These are phyloP conservation scores for Pachyrhizus erosus DNA, from an alignment of 306 rosid species.

Conservation along the genomic window DNA sequence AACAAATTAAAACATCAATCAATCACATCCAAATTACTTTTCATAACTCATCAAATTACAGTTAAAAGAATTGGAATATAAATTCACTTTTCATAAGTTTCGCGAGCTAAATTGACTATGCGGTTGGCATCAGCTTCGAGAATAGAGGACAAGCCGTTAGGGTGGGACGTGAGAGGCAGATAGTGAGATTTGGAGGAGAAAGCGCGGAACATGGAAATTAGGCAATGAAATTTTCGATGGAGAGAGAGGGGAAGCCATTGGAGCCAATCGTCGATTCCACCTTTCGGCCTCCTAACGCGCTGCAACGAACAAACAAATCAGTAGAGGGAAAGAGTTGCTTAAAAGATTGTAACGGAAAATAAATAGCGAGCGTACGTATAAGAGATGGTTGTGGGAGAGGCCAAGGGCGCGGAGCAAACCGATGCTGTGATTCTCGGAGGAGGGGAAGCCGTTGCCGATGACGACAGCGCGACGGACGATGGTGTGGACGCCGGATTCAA, in stretches of 20 bases:
- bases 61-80: slow-evolving; percentile 28
- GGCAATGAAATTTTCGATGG: slow-evolving; percentile 55
- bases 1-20: too few relatives aligned
- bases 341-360: not conserved
- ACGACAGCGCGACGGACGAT: slow-evolving; percentile 82
- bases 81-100: slow-evolving; percentile 75
- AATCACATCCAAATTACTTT: slow-evolving; percentile 24
- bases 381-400: slow-evolving; percentile 66
- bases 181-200: slow-evolving; percentile 48
- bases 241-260: slow-evolving; percentile 92
- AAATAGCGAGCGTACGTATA: slow-evolving; percentile 36
- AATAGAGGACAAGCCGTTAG: slow-evolving; percentile 67
- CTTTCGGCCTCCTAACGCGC: slow-evolving; percentile 90
- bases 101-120: slow-evolving; percentile 75
- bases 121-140: slow-evolving; percentile 84
- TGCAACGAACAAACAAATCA: slow-evolving; percentile 32
- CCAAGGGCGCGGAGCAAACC: slow-evolving; percentile 95
- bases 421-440: slow-evolving; percentile 84
- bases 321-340: not conserved
- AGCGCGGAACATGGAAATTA: not conserved
- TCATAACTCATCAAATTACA: slow-evolving; percentile 10
- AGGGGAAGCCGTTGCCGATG: slow-evolving; percentile 75
- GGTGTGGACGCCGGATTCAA: slow-evolving; percentile 82
- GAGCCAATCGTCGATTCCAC: slow-evolving; percentile 85
- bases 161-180: slow-evolving; percentile 48